Conservation (phyloP, 2,329 filamentous ascomycete genomes). For the Xylaria sp. region DNA sequence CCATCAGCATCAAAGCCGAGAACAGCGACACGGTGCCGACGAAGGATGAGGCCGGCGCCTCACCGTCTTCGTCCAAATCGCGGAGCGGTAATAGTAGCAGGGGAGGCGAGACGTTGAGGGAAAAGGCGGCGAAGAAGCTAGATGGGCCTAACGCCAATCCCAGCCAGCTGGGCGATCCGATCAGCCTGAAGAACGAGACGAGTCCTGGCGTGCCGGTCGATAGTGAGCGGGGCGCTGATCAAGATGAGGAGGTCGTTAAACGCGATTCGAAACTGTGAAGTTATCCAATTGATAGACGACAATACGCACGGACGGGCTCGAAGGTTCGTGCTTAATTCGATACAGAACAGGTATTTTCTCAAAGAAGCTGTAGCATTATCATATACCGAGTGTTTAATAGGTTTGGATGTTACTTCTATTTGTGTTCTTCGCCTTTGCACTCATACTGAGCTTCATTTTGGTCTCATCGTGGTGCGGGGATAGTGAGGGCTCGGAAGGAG, state of each 20-base stretch:
- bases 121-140: constrained; percentile 47
- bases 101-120: constrained; percentile 41
- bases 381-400: background rate
- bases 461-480: background rate
- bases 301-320: background rate
- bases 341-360: background rate
- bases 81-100: background rate
- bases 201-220: constrained; percentile 44
- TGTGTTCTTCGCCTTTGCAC: background rate
- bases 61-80: constrained; percentile 10
- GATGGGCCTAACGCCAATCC: constrained; percentile 51
- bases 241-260: constrained; percentile 21
- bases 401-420: background rate
- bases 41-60: constrained; percentile 40
- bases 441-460: background rate
- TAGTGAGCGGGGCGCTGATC: constrained; percentile 40
- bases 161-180: constrained; percentile 54
- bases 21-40: constrained; percentile 47
- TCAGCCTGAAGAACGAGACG: constrained; percentile 54
- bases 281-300: background rate
- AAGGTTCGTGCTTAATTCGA: background rate
- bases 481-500: too few relatives aligned
- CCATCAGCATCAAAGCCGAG: constrained; percentile 55
- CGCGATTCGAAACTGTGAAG: constrained; percentile 46
- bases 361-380: background rate